Percentiles rank a stretch among this genome's conserved stretches.
Evolutionary conservation across 495 filamentous ascomycete species (phyloP).

Genomic region (Tuber magnatum): DNA sequence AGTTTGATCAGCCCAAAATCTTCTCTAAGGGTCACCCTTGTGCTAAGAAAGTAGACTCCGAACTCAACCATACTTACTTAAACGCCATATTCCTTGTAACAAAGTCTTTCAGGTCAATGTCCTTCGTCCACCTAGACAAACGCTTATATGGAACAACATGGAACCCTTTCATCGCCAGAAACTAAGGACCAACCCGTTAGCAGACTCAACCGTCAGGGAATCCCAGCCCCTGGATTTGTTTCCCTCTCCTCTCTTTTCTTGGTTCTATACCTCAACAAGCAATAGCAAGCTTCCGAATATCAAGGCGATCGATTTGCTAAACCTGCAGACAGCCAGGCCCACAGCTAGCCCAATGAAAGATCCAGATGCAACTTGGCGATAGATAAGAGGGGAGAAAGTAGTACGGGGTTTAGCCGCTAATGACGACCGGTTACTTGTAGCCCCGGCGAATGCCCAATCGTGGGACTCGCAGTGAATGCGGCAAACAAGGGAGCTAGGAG

Average conservation of each 20-base stretch:
- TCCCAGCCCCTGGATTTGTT: background rate
- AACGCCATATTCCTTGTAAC: conserved; percentile 35
- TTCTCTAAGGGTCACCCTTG: background rate
- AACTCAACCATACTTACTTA: conserved; percentile 30
- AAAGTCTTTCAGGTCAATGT: conserved; percentile 30
- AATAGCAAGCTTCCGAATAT: conserved; percentile 30
- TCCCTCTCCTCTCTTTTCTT: no score
- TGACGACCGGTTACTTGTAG: background rate
- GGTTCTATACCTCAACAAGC: conserved; percentile 30
- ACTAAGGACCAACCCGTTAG: conserved; percentile 8
- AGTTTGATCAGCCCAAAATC: background rate
- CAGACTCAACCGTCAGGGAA: background rate
- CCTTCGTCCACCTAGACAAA: conserved; percentile 28
- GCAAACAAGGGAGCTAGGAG: background rate
- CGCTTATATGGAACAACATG: conserved; percentile 28
- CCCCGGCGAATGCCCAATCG: background rate
- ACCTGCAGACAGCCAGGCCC: conserved; percentile 31
- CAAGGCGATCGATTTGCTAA: conserved; percentile 34
- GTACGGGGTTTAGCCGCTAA: conserved; percentile 15
- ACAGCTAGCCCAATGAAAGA: conserved; percentile 35
- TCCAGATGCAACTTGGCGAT: conserved; percentile 36
- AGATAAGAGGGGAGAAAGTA: conserved; percentile 29
- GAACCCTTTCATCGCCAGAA: conserved; percentile 29
- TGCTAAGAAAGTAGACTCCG: background rate
- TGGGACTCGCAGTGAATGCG: background rate